Percentiles rank a stretch among this genome's conserved stretches.
Evolutionary conservation across 2,329 filamentous ascomycete genomes (phyloP).

Genomic region (Diaporthe batatas): DNA sequence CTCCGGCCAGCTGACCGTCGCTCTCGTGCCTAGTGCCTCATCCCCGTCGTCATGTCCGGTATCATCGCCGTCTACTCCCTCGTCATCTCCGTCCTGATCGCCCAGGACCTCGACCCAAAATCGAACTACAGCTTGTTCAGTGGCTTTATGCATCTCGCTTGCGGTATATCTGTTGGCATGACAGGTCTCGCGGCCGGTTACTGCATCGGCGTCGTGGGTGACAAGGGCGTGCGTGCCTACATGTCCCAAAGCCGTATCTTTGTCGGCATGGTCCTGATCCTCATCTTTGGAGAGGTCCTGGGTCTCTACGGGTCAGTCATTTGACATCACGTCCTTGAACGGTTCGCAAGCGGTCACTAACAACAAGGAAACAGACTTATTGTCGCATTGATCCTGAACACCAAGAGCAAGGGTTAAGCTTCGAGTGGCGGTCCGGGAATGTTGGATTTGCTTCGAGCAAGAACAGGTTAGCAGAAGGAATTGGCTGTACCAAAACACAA

Average conservation of each 20-base stretch:
- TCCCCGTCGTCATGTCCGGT: conserved; percentile 97
- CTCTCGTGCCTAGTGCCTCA: conserved; percentile 72
- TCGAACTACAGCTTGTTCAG: conserved; percentile 86
- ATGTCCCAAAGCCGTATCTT: conserved; percentile 97
- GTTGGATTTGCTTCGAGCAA: conserved; percentile 4
- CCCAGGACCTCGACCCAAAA: conserved; percentile 83
- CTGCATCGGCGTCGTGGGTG: conserved; percentile 95
- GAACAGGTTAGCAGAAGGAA: background rate
- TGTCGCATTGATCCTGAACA: conserved; percentile 93
- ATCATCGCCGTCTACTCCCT: conserved; percentile 98
- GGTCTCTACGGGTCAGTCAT: conserved; percentile 89
- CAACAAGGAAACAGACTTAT: conserved; percentile 74
- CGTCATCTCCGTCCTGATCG: conserved; percentile 96
- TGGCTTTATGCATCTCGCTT: conserved; percentile 93
- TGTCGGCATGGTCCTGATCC: conserved; percentile 97
- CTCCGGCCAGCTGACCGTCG: conserved; percentile 14
- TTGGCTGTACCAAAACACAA: conserved; percentile 40
- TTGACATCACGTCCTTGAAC: background rate
- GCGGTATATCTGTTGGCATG: conserved; percentile 90
- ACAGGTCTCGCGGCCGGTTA: conserved; percentile 95
- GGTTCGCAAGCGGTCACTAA: background rate
- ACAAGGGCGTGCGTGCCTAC: conserved; percentile 92
- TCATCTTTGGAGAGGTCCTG: conserved; percentile 98
- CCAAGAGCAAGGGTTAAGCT: conserved; percentile 75
- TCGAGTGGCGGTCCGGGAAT: background rate